Evolutionary conservation across 768 basidiomycete genomes (phyloP), one percentile per base, ranked within the genome.

Genomic region (Saitozyma podzolica): DNA sequence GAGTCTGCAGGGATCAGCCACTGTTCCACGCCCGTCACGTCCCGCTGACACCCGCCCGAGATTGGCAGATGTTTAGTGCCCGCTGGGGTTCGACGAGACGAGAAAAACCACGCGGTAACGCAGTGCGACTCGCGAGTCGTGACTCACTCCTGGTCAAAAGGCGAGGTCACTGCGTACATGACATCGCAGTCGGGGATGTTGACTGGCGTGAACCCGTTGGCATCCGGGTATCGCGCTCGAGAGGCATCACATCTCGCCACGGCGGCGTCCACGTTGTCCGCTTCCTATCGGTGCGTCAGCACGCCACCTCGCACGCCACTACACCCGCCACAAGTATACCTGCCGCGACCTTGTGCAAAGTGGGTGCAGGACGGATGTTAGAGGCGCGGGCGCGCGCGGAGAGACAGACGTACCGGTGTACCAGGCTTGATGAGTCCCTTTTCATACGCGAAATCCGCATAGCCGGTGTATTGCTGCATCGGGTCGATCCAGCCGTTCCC

Each of bases 401-500:
- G 6, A 16, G 40, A 13, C 40, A 9, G 47, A 75, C 84, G 41
- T 71, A 91, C 91, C 47, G 86, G 83, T 2, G 89, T 85, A 29
- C 86, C 86, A 67, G 84, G 83, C 70, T 89, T 88, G 55, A 98
- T 79, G 40, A 97, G 78, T 2, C 89, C 89, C 48, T 88, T 86
- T 71, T 89, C 87, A 50, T 89, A 84, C 1, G 87, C 88, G 73
- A 88, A 98, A 67, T 95, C 92, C 48, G 92, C 80, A 77, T 91
- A 98, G 16, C 92, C 84, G 14, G 90, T 87, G 77, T 97, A 99
- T 81, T 99, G 96, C 60, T 83, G 83, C 48, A 85, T 85, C 0
- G 88, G 87, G 77, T 97, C 94, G 52, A 96, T 95, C 96, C 96
- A 99, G 6, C 95, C 95, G 78, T 99, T 99, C 19, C 96, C 96